A percentile compares a stretch with the other conserved stretches of the same genome.
Evolutionary conservation across 371 early-diverging fungal species (phyloP).

Genomic region (Mucor racemosus): DNA sequence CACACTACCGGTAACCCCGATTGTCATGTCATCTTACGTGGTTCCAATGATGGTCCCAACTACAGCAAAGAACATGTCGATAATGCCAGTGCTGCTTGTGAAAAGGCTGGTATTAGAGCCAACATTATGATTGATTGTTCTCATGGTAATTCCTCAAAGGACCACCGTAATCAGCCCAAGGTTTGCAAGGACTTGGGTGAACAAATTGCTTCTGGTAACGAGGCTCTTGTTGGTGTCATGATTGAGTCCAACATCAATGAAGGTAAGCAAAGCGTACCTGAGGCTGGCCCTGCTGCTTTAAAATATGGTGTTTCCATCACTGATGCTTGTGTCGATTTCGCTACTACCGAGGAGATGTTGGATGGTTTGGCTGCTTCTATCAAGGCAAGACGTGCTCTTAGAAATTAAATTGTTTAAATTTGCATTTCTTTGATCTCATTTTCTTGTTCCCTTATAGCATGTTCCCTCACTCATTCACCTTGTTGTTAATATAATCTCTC

Average conservation of each 20-base stretch:
- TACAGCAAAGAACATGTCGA: constrained; percentile 75
- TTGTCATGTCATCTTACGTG: constrained; percentile 90
- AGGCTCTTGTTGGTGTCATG: constrained; percentile 79
- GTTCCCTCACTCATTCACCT: background rate
- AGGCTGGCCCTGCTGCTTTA: constrained; percentile 62
- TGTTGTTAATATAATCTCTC: background rate
- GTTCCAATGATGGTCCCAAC: constrained; percentile 89
- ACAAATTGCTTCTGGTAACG: constrained; percentile 52
- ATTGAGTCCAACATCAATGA: constrained; percentile 82
- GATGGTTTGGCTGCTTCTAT: constrained; percentile 65
- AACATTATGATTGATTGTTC: constrained; percentile 93
- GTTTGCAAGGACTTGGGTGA: constrained; percentile 43
- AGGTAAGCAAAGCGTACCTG: constrained; percentile 74
- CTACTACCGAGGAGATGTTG: constrained; percentile 70
- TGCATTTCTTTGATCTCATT: constrained; percentile 36
- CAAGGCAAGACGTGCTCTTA: constrained; percentile 60
- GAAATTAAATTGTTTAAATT: constrained; percentile 10
- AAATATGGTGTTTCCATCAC: constrained; percentile 79
- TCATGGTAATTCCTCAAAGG: constrained; percentile 87
- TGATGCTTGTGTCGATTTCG: constrained; percentile 84
- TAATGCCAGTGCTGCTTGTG: constrained; percentile 61
- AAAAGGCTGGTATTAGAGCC: constrained; percentile 61
- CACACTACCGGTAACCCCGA: constrained; percentile 77
- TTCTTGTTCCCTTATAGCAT: constrained; percentile 1
- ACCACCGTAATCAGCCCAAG: constrained; percentile 78